Percentiles rank a stretch among this genome's conserved stretches.
Evolutionary conservation across 257 asterid genomes (phyloP).

Genomic region (Plantago elongata): DNA sequence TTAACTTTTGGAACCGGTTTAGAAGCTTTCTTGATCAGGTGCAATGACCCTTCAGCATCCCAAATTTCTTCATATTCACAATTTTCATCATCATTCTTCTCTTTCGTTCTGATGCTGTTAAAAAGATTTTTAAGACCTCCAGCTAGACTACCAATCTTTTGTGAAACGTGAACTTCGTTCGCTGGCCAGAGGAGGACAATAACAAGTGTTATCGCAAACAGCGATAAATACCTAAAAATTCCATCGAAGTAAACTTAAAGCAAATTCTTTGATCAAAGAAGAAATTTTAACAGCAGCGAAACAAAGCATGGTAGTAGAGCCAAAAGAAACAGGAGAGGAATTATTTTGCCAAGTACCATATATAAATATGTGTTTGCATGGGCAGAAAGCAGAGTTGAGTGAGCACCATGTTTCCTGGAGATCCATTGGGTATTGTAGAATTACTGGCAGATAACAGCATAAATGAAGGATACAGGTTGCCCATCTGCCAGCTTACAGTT

Average conservation of each 20-base stretch:
- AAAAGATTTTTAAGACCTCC: slow-evolving; percentile 31
- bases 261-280: background rate
- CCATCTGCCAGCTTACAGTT: slow-evolving; percentile 98
- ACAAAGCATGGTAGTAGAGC: too few relatives aligned
- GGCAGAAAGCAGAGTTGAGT: slow-evolving; percentile 91
- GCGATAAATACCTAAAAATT: slow-evolving; percentile 66
- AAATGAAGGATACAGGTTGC: slow-evolving; percentile 86
- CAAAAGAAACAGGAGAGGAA: background rate
- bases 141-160: slow-evolving; percentile 34
- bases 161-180: slow-evolving; percentile 42
- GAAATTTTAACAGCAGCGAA: background rate
- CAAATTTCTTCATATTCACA: slow-evolving; percentile 86
- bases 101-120: slow-evolving; percentile 50
- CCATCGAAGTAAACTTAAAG: slow-evolving; percentile 23
- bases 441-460: slow-evolving; percentile 80
- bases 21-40: slow-evolving; percentile 69
- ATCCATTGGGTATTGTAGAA: slow-evolving; percentile 28
- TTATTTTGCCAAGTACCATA: slow-evolving; percentile 44
- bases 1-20: slow-evolving; percentile 34
- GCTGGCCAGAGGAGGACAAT: slow-evolving; percentile 61
- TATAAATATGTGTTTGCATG: slow-evolving; percentile 60
- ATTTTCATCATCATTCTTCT: slow-evolving; percentile 75
- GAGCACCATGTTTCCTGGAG: slow-evolving; percentile 36
- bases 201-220: slow-evolving; percentile 61
- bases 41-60: slow-evolving; percentile 99